Evolutionary conservation across 2,329 filamentous ascomycete species (phyloP).

Genomic region (Hymenoscyphus albidus): DNA sequence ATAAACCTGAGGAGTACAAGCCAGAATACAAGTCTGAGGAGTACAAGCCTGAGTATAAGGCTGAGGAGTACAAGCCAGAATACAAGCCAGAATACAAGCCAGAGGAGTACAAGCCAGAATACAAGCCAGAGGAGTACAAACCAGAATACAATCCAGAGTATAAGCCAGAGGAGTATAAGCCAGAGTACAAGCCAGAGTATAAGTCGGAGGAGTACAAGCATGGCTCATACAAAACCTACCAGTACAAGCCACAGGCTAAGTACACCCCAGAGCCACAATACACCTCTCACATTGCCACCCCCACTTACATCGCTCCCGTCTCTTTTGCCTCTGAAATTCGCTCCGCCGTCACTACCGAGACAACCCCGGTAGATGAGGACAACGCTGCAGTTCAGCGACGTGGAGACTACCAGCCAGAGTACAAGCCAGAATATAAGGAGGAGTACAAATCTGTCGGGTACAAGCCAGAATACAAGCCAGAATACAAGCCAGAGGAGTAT

Average conservation of each 20-base stretch:
- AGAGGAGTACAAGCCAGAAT: neutral
- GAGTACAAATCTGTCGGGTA: neutral
- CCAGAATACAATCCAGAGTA: neutral
- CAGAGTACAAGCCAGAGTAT: neutral
- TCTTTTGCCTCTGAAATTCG: too few species aligned
- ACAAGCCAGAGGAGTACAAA: neutral
- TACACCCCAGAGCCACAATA: too few species aligned
- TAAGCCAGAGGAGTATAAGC: neutral
- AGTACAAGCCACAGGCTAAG: too few species aligned
- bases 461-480: neutral
- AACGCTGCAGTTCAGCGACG: too few species aligned
- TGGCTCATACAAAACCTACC: neutral
- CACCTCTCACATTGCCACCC: too few species aligned
- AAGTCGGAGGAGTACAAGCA: neutral
- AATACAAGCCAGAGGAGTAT: neutral
- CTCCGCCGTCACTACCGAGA: too few species aligned
- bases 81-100: neutral
- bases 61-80: neutral
- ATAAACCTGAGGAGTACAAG: neutral
- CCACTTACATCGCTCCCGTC: too few species aligned
- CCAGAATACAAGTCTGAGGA: neutral
- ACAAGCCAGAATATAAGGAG: neutral
- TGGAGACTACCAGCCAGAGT: too few species aligned
- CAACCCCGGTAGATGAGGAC: too few species aligned
- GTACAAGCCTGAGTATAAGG: neutral